Evolutionary conservation across 176 grass and related monocot genomes (phyloP), one percentile per base, ranked within the genome.

Genomic region (Coix lacrymajobi): DNA sequence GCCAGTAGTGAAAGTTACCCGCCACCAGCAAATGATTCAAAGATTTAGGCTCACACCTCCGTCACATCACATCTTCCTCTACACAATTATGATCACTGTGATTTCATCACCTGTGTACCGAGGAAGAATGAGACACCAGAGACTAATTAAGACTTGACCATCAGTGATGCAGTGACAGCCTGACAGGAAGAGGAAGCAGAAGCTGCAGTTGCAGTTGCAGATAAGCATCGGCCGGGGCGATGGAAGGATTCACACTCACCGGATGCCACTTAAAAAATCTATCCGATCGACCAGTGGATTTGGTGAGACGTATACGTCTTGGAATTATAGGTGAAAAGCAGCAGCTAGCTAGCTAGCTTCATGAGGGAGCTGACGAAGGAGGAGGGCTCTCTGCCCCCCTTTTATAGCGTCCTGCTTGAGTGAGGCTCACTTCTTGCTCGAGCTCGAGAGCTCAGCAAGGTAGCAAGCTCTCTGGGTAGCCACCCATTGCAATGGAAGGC

Each of bases 271-370:
- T 51, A 61, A 69, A 75, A 73, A 68, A n/a, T 56, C 49, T 52
- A 51, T 20, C 49, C 7, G 2, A 37, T 33, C 33, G 33, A 51
- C 16, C 33, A 66, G 75, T 84, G 87, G 82, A 89, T 89, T 85
- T 76, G 87, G 82, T 85, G 77, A 81, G 82, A 89, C 40, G 76
- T 85, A 16, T 52, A 89, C 71, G 77, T 76, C 67, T 80, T 36
- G 63, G 17, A 10, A 24, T 20, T 62, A 19, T 30, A 22, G 87
- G 75, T 58, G 71, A 39, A 80, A 85, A 79, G 73, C 57, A 64
- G 14, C 6, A 38, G 33, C 5, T 24, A 25, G 54, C 3, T 56
- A 40, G 52, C 20, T 22, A 56, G 52, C 54, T 9, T 58, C 54
- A 8, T 58, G 54, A 58, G 54, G 52, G 52, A 22, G 12, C 3